Evolutionary conservation across 805 yeast species (phyloP), one percentile per base, ranked within the genome.

Genomic region (Brettanomyces sp.): DNA sequence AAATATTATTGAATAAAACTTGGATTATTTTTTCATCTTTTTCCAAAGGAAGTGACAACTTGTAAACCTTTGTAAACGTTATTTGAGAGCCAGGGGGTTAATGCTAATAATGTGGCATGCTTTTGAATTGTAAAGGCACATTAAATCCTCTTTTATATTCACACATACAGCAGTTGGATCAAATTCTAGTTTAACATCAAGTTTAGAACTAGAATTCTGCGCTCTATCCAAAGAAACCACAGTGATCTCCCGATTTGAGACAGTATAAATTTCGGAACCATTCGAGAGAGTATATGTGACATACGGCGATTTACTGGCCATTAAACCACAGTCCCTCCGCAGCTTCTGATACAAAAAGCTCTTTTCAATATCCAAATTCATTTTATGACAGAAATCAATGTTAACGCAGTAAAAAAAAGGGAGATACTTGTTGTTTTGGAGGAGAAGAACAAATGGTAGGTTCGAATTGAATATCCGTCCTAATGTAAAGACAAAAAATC

Each of bases 1-100:
- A 72, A 3, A 66, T 49, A 11, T 67, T 68, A 48, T 74, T 70
- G 74, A 80, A 77, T 2, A 64, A 21, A 4, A 73, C 60, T 34
- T 69, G 67, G 9, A 66, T 47, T 4, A 76, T 56, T 12, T 51
- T 53, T 35, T 57, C 65, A 2, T 59, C 43, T 8, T 46, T 36
- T 5, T 40, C 33, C 21, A 58, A 42, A 6, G 44, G 14, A 2
- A 53, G 32, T 2, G 44, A 25, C 14, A 61, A 2, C 5, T 34
- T 37, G 35, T 46, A 55, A 0, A 21, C 33, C 0, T 54, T 41
- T 0, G 58, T 34, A 39, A 47, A 50, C 11, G 22, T 37, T 8
- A 54, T 43, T 8, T 40, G 42, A 2, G 63, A 56, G 21, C 56
- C 58, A 13, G 51, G 41, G 7, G 41, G 32, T 55, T 52, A 13